Conservation (phyloP, 78 protist species). For the Monosiga brevicollis region DNA sequence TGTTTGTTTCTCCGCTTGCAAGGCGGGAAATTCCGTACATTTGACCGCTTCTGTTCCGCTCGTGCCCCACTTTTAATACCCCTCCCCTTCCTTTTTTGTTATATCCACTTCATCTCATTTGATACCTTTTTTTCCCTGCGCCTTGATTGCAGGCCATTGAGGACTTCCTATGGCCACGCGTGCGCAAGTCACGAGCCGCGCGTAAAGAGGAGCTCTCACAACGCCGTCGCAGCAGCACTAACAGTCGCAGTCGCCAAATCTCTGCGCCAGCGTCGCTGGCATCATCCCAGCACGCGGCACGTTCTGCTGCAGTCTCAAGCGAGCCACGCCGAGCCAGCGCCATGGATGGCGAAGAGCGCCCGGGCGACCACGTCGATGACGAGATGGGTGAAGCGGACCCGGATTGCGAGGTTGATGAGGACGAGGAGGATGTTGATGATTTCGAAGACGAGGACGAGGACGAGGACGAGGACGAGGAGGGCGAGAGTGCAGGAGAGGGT, state of each 20-base stretch:
- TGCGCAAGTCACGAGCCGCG: neutral
- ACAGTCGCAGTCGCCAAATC: neutral
- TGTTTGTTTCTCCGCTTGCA: no score
- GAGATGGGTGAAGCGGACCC: neutral
- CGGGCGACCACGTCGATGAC: neutral
- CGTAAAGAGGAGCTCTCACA: no score
- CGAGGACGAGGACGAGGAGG: neutral
- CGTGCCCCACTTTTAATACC: no score
- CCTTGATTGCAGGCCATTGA: constrained; percentile 26
- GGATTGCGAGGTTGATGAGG: neutral
- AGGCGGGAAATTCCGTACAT: no score
- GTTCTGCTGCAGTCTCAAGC: neutral
- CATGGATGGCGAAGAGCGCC: neutral
- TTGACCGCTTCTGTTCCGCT: no score
- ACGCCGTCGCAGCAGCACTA: neutral
- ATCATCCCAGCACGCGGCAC: neutral
- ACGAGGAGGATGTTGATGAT: no score
- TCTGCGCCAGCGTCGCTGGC: neutral
- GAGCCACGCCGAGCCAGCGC: neutral
- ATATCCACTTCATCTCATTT: no score
- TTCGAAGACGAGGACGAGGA: neutral
- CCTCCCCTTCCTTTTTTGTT: no score
- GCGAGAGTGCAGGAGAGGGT: no score
- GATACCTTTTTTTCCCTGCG: no score
- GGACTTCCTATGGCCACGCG: constrained; percentile 38